Evolutionary conservation across 2,329 filamentous ascomycete species (phyloP), one percentile per base, ranked within the genome.

Genomic region (Venturiaceae sp.): DNA sequence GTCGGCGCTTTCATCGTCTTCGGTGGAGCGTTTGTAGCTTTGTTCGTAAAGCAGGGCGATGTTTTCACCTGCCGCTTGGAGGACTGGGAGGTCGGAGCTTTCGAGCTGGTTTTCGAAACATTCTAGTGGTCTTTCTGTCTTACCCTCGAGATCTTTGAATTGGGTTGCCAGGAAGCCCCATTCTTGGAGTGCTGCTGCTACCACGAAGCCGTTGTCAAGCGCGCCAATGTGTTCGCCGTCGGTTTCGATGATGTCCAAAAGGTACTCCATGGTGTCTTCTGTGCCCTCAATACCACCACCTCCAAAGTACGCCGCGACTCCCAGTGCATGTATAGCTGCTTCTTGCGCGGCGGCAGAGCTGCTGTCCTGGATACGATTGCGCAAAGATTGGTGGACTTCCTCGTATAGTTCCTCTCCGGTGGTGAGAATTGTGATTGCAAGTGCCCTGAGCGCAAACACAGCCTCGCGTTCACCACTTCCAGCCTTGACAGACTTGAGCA

Each of bases 91-190:
- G 60, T 90, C 85, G 33, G 79, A 79, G 68, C 87, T 90, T 60
- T 92, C 85, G 19, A 96, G 85, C 71, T 95, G 91, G 53, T 95
- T 90, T 44, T 89, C 84, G 64, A 96, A 90, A 1, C 86, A 85
- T 57, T 94, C 87, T 65, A 94, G 81, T 16, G 88, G 86, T 30
- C 83, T 74, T 62, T 90, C 85, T 33, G 86, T 89, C 61, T 84
- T 79, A 16, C 82, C 80, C 64, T 88, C 83, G 46, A 91, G 77
- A 65, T 92, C 88, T 3, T 91, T 86, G 6, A 92, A 75, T 61
- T 88, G 83, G 3, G 87, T 91, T 5, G 87, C 88, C 5, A 95
- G 80, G 63, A 92, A 87, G 1, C 86, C 86, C 88, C 90, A 95
- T 60, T 86, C 83, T 63, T 87, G 81, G 1, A 95, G 76, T 0